Evolutionary conservation across 1,139 yeast genomes (phyloP), one percentile per base, ranked within the genome.

Genomic region (Saccharomyces hybrid): DNA sequence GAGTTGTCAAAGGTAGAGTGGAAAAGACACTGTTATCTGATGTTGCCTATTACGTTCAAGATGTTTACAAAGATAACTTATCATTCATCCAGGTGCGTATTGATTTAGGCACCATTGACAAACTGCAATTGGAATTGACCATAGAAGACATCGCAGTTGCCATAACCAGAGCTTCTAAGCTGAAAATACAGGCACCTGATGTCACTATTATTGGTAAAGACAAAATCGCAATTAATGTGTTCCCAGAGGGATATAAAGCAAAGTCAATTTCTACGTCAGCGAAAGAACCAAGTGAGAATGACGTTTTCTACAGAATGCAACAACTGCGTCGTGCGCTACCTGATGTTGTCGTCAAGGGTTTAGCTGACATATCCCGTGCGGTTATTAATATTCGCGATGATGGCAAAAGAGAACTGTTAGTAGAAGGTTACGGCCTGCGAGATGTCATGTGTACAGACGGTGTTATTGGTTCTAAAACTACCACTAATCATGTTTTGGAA

Each of bases 381-480:
- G 99, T 95, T 60, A 95, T 95, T 72, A 93, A 93, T 70, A 93
- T 93, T 63, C 81, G 83, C 59, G 95, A 87, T 68, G 79, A 78
- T 61, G 91, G 90, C 67, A 83, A 84, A 65, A 88, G 88, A 73
- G 98, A 93, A 72, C 76, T 95, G 60, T 79, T 95, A 66, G 98
- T 93, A 52, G 99, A 95, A 79, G 99, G 99, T 26, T 93, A 95
- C 67, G 99, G 99, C 26, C 76, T 95, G 63, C 88, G 90, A 68
- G 90, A 89, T 54, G 99, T 95, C 56, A 93, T 95, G 98, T 85
- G 91, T 60, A 93, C 98, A 1, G 98, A 93, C 68, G 99, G 99
- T 75, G 90, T 95, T 51, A 77, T 93, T 47, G 97, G 99, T 11
- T 77, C 86, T 42, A 84, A 83, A 70, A 93, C 99, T 1, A 77